Evolutionary conservation across 257 asterid genomes (phyloP).

Genomic region (Cruciata laevipes): DNA sequence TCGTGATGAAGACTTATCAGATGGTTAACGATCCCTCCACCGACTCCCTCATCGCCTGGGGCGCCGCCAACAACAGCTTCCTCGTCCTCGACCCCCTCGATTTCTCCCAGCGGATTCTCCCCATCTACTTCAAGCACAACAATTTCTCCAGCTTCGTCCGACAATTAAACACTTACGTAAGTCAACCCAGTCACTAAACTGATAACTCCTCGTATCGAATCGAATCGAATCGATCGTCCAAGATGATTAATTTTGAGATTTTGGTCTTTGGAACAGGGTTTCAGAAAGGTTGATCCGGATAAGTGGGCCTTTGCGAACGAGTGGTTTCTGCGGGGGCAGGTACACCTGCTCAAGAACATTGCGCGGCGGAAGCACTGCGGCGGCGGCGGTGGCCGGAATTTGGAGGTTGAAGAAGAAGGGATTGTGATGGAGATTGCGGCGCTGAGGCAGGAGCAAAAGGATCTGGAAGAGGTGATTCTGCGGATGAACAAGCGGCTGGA

Average conservation of each 20-base stretch:
- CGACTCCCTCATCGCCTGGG: conserved; percentile 55
- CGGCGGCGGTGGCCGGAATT: conserved; percentile 5
- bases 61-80: conserved; percentile 54
- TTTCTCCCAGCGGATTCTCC: conserved; percentile 62
- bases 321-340: conserved; percentile 79
- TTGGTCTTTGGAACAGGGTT: conserved; percentile 45
- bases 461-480: conserved; percentile 47
- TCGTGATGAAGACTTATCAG: conserved; percentile 77
- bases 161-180: conserved; percentile 85
- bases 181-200: conserved; percentile 15
- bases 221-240: too few species aligned
- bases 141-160: conserved; percentile 95
- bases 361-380: conserved; percentile 30
- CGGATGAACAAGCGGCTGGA: conserved; percentile 70
- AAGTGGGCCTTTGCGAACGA: conserved; percentile 87
- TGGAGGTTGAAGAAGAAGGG: conserved; percentile 31
- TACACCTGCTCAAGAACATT: conserved; percentile 60
- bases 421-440: conserved; percentile 33
- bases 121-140: conserved; percentile 72
- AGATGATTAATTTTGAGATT: background rate
- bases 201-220: background rate
- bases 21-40: conserved; percentile 72
- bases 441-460: conserved; percentile 58
- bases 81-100: conserved; percentile 59
- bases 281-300: conserved; percentile 80